Evolutionary conservation across 345 rosid genomes (phyloP), one percentile per base, ranked within the genome.

Genomic region (Murraya paniculata): DNA sequence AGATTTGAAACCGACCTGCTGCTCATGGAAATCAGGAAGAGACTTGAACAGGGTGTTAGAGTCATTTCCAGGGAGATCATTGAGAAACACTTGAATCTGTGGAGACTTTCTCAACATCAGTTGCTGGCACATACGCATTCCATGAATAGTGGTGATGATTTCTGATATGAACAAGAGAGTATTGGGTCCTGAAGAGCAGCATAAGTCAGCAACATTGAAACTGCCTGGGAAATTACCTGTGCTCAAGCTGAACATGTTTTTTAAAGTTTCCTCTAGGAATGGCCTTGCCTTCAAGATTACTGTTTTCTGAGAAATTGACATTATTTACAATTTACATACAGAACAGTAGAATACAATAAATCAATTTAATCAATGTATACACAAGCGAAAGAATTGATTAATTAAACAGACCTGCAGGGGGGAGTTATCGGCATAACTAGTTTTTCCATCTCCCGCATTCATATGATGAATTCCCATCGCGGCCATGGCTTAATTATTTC

Each of bases 111-210:
- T 64, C 18, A 3, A 13, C 53, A 10, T 57, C 59, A 25, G 2
- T 27, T 64, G 22, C 33, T 50, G 72, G 41, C 74, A 79, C 0
- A 11, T 45, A 45, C 39, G 6, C 39, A 82, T 27, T 35, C 38
- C 68, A 27, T 66, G 65, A 30, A 87, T 64, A 21, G 72, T 73
- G 4, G 82, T 78, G 2, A 79, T 24, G n/a, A 77, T 9, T 56
- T 76, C 71, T 25, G 78, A 68, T 1, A 81, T 30, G 1, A 74
- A 35, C 2, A 84, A 22, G 27, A 89, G 62, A 1, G 90, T 73
- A 67, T 84, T 89, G 64, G 87, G 85, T 80, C 89, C 92, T 2
- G 90, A 81, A 71, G 88, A 82, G 59, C 90, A 89, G 7, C 90
- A 89, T 68, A 89, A 76, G 61, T 89, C 92, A 10, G 84, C 87